A percentile compares a stretch with the other conserved stretches of the same genome.
These are phyloP conservation scores for Globisporangium viniferum DNA, from an alignment of 352 stramenopile genomes.

Conservation along the genomic window DNA sequence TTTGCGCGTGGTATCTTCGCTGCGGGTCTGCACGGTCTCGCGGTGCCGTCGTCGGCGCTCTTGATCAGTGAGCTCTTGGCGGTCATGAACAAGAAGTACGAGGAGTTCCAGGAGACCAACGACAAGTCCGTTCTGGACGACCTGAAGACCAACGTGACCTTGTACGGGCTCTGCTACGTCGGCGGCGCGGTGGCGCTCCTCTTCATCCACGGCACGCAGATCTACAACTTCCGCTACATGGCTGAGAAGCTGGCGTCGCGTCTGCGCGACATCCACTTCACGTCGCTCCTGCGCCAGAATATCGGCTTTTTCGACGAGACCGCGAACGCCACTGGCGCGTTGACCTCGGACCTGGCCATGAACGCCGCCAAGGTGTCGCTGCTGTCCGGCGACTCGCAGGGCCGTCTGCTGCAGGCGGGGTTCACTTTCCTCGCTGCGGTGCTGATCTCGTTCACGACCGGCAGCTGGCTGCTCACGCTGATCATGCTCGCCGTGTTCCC, in stretches of 20 bases:
- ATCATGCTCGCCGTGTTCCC: slow-evolving; percentile 21
- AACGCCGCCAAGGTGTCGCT: slow-evolving; percentile 45
- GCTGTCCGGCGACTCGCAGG: slow-evolving; percentile 39
- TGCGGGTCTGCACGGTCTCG: slow-evolving; percentile 32
- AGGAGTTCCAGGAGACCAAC: slow-evolving; percentile 17
- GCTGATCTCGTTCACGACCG: slow-evolving; percentile 15
- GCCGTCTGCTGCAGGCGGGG: slow-evolving; percentile 38
- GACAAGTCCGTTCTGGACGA: slow-evolving; percentile 20
- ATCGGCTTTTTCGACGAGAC: slow-evolving; percentile 72
- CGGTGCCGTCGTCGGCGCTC: slow-evolving; percentile 24
- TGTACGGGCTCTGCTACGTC: slow-evolving; percentile 34
- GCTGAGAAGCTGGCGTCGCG: slow-evolving; percentile 45
- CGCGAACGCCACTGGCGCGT: slow-evolving; percentile 37
- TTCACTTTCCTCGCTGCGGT: slow-evolving; percentile 31
- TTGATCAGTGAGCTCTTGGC: slow-evolving; percentile 22
- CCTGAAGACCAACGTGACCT: slow-evolving; percentile 22
- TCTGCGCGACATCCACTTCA: slow-evolving; percentile 46
- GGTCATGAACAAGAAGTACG: slow-evolving; percentile 31
- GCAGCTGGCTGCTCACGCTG: slow-evolving; percentile 21
- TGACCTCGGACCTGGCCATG: slow-evolving; percentile 53
- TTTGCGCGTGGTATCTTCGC: slow-evolving; percentile 29
- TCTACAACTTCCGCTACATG: slow-evolving; percentile 42
- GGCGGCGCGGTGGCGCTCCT: slow-evolving; percentile 30
- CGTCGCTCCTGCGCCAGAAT: slow-evolving; percentile 38
- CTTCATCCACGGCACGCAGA: slow-evolving; percentile 21